phyloP scores from a whole-genome alignment of 2,329 filamentous ascomycete species.

The Thyridium curvatum region DNA sequence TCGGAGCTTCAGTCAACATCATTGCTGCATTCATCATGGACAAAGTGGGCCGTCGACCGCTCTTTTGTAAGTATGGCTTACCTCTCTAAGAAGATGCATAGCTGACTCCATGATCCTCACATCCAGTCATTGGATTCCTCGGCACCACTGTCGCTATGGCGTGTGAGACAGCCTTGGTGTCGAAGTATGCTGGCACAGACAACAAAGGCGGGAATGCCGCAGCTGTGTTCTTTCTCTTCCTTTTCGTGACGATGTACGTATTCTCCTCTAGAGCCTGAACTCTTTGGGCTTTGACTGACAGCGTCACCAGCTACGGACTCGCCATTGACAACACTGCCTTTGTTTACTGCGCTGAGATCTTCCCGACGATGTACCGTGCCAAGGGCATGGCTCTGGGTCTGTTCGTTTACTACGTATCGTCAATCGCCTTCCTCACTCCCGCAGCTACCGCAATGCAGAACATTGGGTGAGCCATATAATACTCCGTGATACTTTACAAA shows the following conservation, averaged over 20 bases:
- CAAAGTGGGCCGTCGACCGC: constrained; percentile 4
- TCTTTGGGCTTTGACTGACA: not conserved
- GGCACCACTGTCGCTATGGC: constrained; percentile 4
- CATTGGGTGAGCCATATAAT: constrained; percentile 4
- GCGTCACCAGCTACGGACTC: constrained; percentile 1
- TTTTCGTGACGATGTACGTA: constrained; percentile 2
- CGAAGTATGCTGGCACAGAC: constrained; percentile 3
- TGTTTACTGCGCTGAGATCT: constrained; percentile 10
- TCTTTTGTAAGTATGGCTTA: not conserved
- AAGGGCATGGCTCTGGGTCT: constrained; percentile 9
- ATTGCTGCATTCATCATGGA: constrained; percentile 5
- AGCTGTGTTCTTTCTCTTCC: constrained; percentile 5
- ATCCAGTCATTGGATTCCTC: constrained; percentile 4
- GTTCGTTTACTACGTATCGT: constrained; percentile 8
- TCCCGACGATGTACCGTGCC: constrained; percentile 3
- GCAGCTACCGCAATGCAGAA: constrained; percentile 6
- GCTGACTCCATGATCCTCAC: not conserved
- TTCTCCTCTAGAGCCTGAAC: not conserved
- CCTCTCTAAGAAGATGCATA: not conserved
- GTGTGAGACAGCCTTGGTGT: constrained; percentile 5
- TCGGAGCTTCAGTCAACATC: constrained; percentile 4
- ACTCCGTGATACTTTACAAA: too few relatives aligned
- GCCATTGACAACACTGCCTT: constrained; percentile 5
- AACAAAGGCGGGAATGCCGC: constrained; percentile 5
- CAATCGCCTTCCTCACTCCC: constrained; percentile 8